phyloP scores from a whole-genome alignment of 2,329 filamentous ascomycete species.

The Xylariaceae sp. region DNA sequence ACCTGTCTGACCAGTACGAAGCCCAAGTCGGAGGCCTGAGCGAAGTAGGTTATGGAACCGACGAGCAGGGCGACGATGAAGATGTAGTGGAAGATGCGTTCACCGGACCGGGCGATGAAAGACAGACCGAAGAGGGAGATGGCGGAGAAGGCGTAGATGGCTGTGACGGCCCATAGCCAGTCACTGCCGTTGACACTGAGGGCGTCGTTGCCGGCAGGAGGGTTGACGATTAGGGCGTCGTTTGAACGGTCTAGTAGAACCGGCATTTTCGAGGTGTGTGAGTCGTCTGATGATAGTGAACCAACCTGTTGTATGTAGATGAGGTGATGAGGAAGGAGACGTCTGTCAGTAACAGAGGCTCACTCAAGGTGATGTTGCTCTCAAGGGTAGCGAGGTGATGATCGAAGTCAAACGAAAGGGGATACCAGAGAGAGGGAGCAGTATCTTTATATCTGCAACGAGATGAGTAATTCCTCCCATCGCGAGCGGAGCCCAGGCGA shows the following conservation, averaged over 20 bases:
- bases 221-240: conserved; percentile 45
- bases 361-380: not conserved
- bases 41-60: conserved; percentile 47
- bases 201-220: conserved; percentile 35
- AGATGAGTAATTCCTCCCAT: not conserved
- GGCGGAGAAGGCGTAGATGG: conserved; percentile 44
- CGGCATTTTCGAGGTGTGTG: conserved; percentile 7
- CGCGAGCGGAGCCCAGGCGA: no score
- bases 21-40: conserved; percentile 48
- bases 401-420: not conserved
- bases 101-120: conserved; percentile 40
- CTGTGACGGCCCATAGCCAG: conserved; percentile 52
- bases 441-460: conserved; percentile 13
- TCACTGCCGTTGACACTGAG: conserved; percentile 45
- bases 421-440: not conserved
- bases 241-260: conserved; percentile 30
- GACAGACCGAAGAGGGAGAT: conserved; percentile 38
- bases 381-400: not conserved
- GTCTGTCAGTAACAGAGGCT: not conserved
- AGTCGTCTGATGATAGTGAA: not conserved
- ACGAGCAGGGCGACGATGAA: conserved; percentile 46
- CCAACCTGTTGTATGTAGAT: not conserved
- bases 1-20: conserved; percentile 38
- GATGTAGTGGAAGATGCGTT: conserved; percentile 54
- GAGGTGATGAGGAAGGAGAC: not conserved